Base-by-base conservation (phyloP, 768 basidiomycete genomes). In the Lentinula aciculospora region DNA sequence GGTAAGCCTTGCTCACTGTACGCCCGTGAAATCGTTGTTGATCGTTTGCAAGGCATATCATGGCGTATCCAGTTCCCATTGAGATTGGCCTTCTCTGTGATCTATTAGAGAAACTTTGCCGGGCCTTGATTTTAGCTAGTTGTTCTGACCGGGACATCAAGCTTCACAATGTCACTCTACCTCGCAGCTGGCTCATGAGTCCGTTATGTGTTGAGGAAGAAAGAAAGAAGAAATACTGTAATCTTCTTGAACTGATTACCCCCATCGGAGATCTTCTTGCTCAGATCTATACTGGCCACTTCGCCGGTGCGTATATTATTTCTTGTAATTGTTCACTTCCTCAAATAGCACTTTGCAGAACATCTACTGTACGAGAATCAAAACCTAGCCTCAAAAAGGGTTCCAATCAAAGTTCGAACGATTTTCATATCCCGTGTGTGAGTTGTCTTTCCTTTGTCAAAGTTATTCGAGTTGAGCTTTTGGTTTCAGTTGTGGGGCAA, bases 71-170 rank as follows among this genome's bases (percentile, higher is more conserved):
- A 3, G 59, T 84, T 3, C 66, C 61, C 3, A 69, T 85, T 19
- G 73, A 84, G 39, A 67, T 80, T 25, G 70, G 71, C 21, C 71
- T 79, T 8, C 65, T 87, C 2, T 86, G 82, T 56, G 74, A 80
- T 54, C 67, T 78, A 44, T 58, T 83, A 17, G 86, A 88, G 40
- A 66, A 67, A 9, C 64, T 86, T 1, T 76, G 78, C 47, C 71
- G 71, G 6, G 71, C 71, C 13, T 62, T 75, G 4, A 68, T 80
- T 4, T 54, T 85, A 2, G 69, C 71, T 1, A 63, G 64, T 40
- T 67, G 66, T 0, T 64, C 67, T 56, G 61, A 63, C 28, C 37
- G 60, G 12, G 21, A 21, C 3, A 42, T 62, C 44, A 45, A 61
- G 15, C 65, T 83, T 0, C 78, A 85, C 63, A 70, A 73, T 15